Evolutionary conservation across 179 eudicot genomes (phyloP).

Genomic region (Spergularia azorica): DNA sequence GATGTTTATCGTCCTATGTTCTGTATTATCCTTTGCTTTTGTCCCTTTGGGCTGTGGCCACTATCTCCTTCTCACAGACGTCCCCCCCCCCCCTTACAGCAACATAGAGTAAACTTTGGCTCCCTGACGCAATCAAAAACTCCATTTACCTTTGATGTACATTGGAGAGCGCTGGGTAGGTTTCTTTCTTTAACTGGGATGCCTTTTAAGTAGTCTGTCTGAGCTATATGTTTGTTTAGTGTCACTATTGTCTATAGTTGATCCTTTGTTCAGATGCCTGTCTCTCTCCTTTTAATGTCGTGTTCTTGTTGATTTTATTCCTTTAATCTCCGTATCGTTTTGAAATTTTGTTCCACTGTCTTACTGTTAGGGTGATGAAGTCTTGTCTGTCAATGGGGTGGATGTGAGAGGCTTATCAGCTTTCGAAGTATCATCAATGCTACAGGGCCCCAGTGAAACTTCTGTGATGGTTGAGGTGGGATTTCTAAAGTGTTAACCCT

Average conservation of each 20-base stretch:
- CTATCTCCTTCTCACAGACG: background rate
- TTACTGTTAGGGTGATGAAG: slow-evolving; percentile 76
- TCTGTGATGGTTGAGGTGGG: slow-evolving; percentile 76
- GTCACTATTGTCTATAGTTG: slow-evolving; percentile 1
- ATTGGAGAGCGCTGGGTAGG: background rate
- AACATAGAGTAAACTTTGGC: background rate
- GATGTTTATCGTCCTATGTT: background rate
- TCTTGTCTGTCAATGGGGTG: slow-evolving; percentile 78
- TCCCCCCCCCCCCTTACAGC: background rate
- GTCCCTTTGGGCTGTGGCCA: background rate
- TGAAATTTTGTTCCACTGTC: slow-evolving; percentile 7
- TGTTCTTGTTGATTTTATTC: background rate
- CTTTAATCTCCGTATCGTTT: background rate
- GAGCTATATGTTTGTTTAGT: background rate
- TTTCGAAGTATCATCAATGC: slow-evolving; percentile 81
- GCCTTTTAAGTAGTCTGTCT: background rate
- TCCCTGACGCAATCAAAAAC: background rate
- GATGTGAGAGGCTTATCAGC: slow-evolving; percentile 85
- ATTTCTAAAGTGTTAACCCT: slow-evolving; percentile 8
- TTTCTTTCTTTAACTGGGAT: background rate
- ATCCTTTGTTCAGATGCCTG: background rate
- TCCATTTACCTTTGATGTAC: background rate
- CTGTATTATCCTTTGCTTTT: background rate
- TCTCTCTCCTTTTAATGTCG: background rate
- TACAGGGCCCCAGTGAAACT: slow-evolving; percentile 95